Percentiles rank a stretch among this genome's conserved stretches.
Conservation (phyloP, 2,329 filamentous ascomycete species). For the Penicillium crustosum region DNA sequence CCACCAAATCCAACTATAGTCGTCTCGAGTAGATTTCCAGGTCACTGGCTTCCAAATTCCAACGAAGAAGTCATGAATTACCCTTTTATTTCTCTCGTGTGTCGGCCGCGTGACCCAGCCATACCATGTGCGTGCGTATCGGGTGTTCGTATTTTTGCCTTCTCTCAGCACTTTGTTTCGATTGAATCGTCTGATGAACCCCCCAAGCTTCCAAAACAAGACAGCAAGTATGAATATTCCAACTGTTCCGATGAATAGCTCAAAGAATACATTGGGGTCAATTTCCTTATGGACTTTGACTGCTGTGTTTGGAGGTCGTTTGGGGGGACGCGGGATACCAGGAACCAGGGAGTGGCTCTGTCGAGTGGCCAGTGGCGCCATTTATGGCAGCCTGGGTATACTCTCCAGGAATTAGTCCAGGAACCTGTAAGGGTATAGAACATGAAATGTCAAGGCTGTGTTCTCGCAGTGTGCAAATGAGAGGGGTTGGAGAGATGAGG, state of each 20-base stretch:
- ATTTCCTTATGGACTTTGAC: conserved; percentile 29
- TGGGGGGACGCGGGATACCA: conserved; percentile 26
- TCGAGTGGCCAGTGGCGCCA: conserved; percentile 33
- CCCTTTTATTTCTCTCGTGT: conserved; percentile 32
- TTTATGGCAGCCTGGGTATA: conserved; percentile 14
- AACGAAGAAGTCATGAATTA: conserved; percentile 21
- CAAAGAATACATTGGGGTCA: conserved; percentile 31
- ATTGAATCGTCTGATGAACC: conserved; percentile 39
- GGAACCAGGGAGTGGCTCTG: conserved; percentile 27
- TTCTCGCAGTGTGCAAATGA: neutral
- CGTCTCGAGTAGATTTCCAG: conserved; percentile 37
- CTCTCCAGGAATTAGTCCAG: conserved; percentile 7
- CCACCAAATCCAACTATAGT: conserved; percentile 46
- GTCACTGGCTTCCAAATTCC: conserved; percentile 29
- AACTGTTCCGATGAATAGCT: conserved; percentile 39
- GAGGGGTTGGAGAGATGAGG: neutral
- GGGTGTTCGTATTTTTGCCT: conserved; percentile 33
- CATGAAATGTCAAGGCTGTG: neutral
- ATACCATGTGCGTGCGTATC: conserved; percentile 45
- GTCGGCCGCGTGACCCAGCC: conserved; percentile 40
- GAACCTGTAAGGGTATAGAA: neutral
- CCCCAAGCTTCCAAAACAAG: conserved; percentile 41
- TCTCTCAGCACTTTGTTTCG: conserved; percentile 33
- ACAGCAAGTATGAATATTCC: conserved; percentile 41
- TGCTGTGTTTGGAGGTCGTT: conserved; percentile 25